phyloP scores from a whole-genome alignment of 768 basidiomycete genomes.

The Trametes elegans region DNA sequence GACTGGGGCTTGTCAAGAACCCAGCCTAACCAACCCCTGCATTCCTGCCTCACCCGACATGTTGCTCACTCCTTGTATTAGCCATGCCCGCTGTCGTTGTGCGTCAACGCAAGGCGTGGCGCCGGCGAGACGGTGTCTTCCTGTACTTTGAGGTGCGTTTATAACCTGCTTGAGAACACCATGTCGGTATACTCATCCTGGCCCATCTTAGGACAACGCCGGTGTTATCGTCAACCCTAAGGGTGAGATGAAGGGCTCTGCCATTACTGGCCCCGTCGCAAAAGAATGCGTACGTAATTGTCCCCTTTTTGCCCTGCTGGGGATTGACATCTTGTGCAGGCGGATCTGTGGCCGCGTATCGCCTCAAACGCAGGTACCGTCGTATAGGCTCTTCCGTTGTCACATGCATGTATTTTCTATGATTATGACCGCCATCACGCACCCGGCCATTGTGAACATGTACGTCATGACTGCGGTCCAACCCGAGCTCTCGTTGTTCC shows the following conservation, averaged over 20 bases:
- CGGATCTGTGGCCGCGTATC: constrained; percentile 99
- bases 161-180: background rate
- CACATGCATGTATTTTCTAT: constrained; percentile 30
- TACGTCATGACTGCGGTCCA: background rate
- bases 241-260: constrained; percentile 99
- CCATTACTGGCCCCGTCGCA: constrained; percentile 95
- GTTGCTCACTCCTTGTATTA: no score
- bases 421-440: constrained; percentile 25
- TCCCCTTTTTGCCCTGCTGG: background rate
- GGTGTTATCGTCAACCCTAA: constrained; percentile 98
- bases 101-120: constrained; percentile 98
- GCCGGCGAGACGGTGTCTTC: constrained; percentile 97
- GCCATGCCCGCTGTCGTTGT: constrained; percentile 97
- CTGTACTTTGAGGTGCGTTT: constrained; percentile 88
- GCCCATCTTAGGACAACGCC: constrained; percentile 80
- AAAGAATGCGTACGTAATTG: constrained; percentile 89
- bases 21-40: no score
- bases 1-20: no score
- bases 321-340: constrained; percentile 41
- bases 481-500: no score
- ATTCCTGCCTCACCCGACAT: no score
- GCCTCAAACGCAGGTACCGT: constrained; percentile 99
- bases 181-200: no score
- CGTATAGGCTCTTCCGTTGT: constrained; percentile 55
- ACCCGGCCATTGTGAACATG: constrained; percentile 13